A percentile compares a stretch with the other conserved stretches of the same genome.
phyloP scores from a whole-genome alignment of 306 rosid genomes.

The Rubus parviflorus region DNA sequence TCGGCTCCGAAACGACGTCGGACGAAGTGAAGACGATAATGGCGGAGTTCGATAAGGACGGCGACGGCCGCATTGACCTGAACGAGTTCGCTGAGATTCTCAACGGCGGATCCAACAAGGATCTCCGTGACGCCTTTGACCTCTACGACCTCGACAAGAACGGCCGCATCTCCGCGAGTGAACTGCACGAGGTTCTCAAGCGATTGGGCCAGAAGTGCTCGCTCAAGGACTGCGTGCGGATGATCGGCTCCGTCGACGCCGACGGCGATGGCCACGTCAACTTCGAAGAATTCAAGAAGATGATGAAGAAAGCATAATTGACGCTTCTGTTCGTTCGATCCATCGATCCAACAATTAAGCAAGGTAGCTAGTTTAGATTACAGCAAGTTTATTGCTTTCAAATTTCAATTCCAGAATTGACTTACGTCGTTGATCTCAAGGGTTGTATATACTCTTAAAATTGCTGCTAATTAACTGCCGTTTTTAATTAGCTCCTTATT shows the following conservation, averaged over 20 bases:
- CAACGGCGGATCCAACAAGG: constrained; percentile 39
- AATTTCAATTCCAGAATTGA: too few species aligned
- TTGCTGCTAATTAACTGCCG: too few species aligned
- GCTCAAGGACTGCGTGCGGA: constrained; percentile 58
- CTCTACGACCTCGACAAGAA: constrained; percentile 85
- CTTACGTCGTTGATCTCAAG: too few species aligned
- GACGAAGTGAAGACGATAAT: constrained; percentile 71
- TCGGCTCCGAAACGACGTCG: constrained; percentile 54
- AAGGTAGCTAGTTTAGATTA: too few species aligned
- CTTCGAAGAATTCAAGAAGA: constrained; percentile 93
- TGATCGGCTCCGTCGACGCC: constrained; percentile 79
- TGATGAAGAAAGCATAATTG: constrained; percentile 63
- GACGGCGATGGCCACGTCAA: constrained; percentile 90
- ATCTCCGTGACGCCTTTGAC: constrained; percentile 83
- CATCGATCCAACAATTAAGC: too few species aligned
- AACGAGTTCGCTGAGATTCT: constrained; percentile 73
- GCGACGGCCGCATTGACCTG: constrained; percentile 78
- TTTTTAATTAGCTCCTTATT: too few species aligned
- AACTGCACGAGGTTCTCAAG: constrained; percentile 65
- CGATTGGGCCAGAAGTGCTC: constrained; percentile 83
- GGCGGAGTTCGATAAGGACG: constrained; percentile 75
- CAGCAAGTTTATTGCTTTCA: too few species aligned
- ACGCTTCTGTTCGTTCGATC: too few species aligned
- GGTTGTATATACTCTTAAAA: too few species aligned
- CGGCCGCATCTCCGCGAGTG: constrained; percentile 74